These are phyloP conservation scores for Ceratocystis huliohia DNA, from an alignment of 2,329 filamentous ascomycete genomes.

Conservation along the genomic window DNA sequence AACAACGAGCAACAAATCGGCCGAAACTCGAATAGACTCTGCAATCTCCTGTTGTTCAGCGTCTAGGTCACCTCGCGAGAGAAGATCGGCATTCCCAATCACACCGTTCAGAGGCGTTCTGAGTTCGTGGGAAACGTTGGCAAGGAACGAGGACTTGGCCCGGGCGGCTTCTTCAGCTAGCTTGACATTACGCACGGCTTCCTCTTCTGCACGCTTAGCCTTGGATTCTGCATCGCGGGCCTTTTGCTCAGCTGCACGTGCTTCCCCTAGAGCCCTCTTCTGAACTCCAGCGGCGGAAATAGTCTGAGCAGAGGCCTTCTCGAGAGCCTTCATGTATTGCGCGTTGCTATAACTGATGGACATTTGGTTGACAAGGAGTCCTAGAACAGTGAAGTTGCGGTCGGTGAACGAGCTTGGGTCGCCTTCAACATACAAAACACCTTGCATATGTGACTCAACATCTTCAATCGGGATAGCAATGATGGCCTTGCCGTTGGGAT, in stretches of 20 bases:
- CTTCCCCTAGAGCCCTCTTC: conserved; percentile 59
- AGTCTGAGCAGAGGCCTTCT: conserved; percentile 67
- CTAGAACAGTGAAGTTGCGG: conserved; percentile 52
- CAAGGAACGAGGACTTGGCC: conserved; percentile 69
- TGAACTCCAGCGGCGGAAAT: conserved; percentile 66
- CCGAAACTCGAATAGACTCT: conserved; percentile 74
- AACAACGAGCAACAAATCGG: conserved; percentile 75
- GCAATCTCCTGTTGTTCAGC: conserved; percentile 73
- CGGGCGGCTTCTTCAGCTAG: conserved; percentile 73
- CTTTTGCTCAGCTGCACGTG: conserved; percentile 31
- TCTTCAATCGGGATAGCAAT: conserved; percentile 72
- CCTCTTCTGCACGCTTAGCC: conserved; percentile 61
- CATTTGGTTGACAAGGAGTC: conserved; percentile 67
- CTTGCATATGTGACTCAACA: conserved; percentile 55
- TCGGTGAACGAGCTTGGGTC: conserved; percentile 66
- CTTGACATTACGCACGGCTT: conserved; percentile 66
- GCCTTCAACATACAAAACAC: conserved; percentile 64
- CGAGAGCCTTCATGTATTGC: conserved; percentile 54
- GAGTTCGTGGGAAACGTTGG: conserved; percentile 69
- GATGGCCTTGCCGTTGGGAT: conserved; percentile 58
- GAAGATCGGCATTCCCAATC: conserved; percentile 74
- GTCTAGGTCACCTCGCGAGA: conserved; percentile 62
- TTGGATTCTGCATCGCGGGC: conserved; percentile 53
- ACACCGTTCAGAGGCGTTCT: conserved; percentile 77
- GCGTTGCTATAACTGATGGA: conserved; percentile 59